These are phyloP conservation scores for Hanseniaspora lachancei DNA, from an alignment of 805 yeast genomes.

Conservation along the genomic window DNA sequence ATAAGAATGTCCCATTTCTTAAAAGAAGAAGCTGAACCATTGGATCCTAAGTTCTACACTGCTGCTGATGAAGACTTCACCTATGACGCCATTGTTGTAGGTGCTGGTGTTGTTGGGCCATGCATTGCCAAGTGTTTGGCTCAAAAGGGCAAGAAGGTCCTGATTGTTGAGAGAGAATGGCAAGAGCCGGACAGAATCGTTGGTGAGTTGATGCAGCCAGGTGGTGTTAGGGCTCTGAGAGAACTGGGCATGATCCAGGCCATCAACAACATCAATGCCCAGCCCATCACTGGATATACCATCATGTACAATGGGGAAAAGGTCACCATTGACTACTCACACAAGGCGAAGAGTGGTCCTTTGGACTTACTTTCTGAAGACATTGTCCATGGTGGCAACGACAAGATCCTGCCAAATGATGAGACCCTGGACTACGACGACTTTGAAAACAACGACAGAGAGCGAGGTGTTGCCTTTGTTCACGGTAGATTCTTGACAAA, in stretches of 20 bases:
- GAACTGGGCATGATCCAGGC: conserved; percentile 70
- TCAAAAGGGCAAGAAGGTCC: conserved; percentile 73
- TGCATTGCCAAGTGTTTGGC: conserved; percentile 82
- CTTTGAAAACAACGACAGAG: conserved; percentile 47
- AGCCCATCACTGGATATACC: conserved; percentile 66
- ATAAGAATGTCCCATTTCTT: conserved; percentile 9
- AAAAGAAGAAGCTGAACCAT: conserved; percentile 5
- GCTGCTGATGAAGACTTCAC: conserved; percentile 23
- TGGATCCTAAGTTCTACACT: conserved; percentile 17
- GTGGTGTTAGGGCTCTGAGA: conserved; percentile 74
- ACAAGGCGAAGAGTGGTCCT: conserved; percentile 37
- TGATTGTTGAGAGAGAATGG: conserved; percentile 76
- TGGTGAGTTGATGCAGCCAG: conserved; percentile 94
- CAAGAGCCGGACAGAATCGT: conserved; percentile 87
- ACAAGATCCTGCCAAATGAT: conserved; percentile 36
- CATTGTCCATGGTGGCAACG: conserved; percentile 47
- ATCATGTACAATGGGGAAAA: conserved; percentile 50
- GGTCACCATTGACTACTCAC: conserved; percentile 59
- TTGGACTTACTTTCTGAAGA: conserved; percentile 37
- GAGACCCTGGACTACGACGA: conserved; percentile 35
- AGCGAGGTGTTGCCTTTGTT: conserved; percentile 74
- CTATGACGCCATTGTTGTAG: conserved; percentile 79
- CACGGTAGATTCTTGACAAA: conserved; percentile 80
- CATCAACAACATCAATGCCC: conserved; percentile 43
- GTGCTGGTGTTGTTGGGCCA: conserved; percentile 99